Conservation (phyloP, 2,329 filamentous ascomycete genomes). For the Pestalotiopsis fici region DNA sequence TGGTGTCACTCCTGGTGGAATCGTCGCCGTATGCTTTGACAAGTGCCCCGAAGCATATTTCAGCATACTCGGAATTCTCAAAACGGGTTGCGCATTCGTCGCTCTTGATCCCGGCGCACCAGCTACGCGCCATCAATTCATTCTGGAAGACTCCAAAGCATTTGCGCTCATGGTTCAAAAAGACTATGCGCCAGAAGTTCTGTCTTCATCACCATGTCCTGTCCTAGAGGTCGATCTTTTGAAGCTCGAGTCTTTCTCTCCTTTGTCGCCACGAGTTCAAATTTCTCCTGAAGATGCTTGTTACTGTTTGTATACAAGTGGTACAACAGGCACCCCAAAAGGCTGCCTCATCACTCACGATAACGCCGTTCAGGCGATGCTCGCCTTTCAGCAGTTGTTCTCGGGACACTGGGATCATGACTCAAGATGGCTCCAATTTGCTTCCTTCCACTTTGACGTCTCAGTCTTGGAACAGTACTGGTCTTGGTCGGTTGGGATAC, state of each 20-base stretch:
- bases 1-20: constrained; percentile 54
- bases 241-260: constrained; percentile 22
- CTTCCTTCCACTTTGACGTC: constrained; percentile 92
- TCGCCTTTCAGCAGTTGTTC: constrained; percentile 82
- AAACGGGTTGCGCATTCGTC: constrained; percentile 79
- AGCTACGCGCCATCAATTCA: constrained; percentile 72
- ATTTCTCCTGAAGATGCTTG: constrained; percentile 59
- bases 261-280: constrained; percentile 26
- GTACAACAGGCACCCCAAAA: constrained; percentile 84
- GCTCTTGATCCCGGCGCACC: constrained; percentile 79
- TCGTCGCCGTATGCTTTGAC: constrained; percentile 78
- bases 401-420: constrained; percentile 68
- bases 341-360: constrained; percentile 87
- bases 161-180: constrained; percentile 60
- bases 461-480: constrained; percentile 93
- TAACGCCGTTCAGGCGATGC: constrained; percentile 86
- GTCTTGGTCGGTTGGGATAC: constrained; percentile 91
- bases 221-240: constrained; percentile 34
- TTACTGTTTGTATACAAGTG: constrained; percentile 86
- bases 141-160: constrained; percentile 72
- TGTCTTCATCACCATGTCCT: constrained; percentile 32
- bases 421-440: constrained; percentile 89
- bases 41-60: constrained; percentile 86
- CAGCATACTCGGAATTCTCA: constrained; percentile 78
- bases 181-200: constrained; percentile 20